Evolutionary conservation across 2,329 filamentous ascomycete species (phyloP), one percentile per base, ranked within the genome.

Genomic region (Nemania sp.): DNA sequence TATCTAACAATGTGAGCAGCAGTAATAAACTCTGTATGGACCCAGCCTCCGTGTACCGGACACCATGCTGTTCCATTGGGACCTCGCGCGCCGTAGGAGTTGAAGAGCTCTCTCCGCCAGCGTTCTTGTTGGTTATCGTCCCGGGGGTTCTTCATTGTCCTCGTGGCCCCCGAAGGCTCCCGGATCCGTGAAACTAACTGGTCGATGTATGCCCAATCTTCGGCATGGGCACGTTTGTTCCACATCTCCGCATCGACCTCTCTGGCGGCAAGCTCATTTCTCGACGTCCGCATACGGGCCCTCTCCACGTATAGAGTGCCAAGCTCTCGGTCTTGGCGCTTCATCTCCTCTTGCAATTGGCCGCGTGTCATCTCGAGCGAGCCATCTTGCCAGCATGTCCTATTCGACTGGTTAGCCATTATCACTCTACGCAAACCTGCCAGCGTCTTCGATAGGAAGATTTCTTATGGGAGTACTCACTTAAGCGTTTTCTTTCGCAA

Each of bases 1-100:
- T 52, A 34, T 26, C 49, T 52, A 49, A 56, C 49, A 36, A 56
- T 56, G 36, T 56, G 53, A 36, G 30, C 44, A 31, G 39, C 17
- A 28, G 39, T 52, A 43, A 23, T 31, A 28, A 53, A 41, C 28
- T 34, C 34, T 44, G 40, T 4, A 6, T 2, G 12, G 33, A 50
- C 23, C 37, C 33, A 19, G 23, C 33, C 36, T 43, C 37, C 37
- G 43, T 42, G 34, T 43, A 53, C 48, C 36, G 51, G 51, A 48
- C 51, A 56, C 34, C 39, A 52, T 33, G 39, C 46, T 14, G 14
- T 40, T n/a, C 33, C 26, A 17, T 37, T 26, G 23, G 51, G 12
- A 31, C 39, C 33, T 31, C 47, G 24, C 22, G 53, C 44, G 23
- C 44, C 49, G 42, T 56, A 52, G 19, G 44, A 48, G 24, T 43